phyloP scores from a whole-genome alignment of 2,329 filamentous ascomycete species.

The Fusarium setosum region DNA sequence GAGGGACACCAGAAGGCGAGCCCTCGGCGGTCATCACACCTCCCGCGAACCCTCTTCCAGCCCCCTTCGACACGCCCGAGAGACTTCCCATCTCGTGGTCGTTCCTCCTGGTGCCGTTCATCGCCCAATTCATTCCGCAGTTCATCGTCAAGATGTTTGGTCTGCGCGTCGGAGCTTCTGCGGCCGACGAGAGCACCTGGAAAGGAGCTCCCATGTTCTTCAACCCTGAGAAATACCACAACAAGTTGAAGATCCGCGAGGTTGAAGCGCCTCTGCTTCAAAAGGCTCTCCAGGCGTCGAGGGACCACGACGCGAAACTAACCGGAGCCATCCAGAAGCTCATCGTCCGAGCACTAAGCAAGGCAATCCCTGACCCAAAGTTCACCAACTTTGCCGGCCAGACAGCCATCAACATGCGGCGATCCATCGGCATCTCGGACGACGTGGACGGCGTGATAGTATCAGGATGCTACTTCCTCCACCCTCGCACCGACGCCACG shows the following conservation, averaged over 20 bases:
- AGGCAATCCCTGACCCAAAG: conserved; percentile 15
- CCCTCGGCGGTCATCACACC: conserved; percentile 3
- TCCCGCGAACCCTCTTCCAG: conserved; percentile 8
- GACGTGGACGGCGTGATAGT: conserved; percentile 27
- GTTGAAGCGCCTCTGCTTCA: conserved; percentile 18
- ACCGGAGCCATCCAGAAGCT: conserved; percentile 34
- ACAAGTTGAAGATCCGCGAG: conserved; percentile 27
- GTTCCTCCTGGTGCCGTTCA: conserved; percentile 33
- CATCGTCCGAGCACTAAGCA: conserved; percentile 36
- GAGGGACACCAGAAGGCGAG: background rate
- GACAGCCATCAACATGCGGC: conserved; percentile 40
- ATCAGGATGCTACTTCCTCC: conserved; percentile 28
- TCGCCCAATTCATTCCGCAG: conserved; percentile 27
- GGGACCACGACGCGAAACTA: conserved; percentile 34
- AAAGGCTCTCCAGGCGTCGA: conserved; percentile 15
- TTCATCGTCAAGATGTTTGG: conserved; percentile 27
- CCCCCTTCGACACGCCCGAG: conserved; percentile 38
- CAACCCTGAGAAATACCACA: conserved; percentile 15
- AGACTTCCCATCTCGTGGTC: conserved; percentile 39
- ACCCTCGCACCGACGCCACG: conserved; percentile 8
- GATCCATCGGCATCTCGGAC: conserved; percentile 29
- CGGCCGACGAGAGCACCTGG: conserved; percentile 34
- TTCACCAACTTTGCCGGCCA: conserved; percentile 40
- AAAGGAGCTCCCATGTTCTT: conserved; percentile 25
- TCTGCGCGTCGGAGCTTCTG: conserved; percentile 18